A percentile compares a stretch with the other conserved stretches of the same genome.
Evolutionary conservation across 169 alveolate species (phyloP).

Genomic region (Plasmodium gonderi): DNA sequence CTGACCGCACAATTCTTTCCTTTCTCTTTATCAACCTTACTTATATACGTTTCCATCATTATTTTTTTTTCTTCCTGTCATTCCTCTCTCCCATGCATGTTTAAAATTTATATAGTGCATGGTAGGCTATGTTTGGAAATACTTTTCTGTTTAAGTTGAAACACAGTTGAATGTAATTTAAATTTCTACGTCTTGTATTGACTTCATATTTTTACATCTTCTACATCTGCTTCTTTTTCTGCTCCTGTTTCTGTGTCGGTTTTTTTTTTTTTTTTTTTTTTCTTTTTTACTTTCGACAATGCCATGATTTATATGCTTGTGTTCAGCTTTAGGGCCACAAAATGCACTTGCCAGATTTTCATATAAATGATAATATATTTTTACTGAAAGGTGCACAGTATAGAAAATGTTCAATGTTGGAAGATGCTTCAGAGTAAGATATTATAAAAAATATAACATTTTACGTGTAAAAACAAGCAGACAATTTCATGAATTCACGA

Average conservation of each 20-base stretch:
- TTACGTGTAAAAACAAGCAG: conserved; percentile 10
- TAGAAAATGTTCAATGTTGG: conserved; percentile 21
- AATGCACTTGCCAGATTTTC: not conserved
- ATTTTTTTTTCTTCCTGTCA: no score
- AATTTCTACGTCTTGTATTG: no score
- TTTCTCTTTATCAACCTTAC: no score
- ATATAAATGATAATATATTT: not conserved
- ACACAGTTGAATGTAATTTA: no score
- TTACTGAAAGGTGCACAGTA: not conserved
- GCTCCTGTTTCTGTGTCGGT: not conserved
- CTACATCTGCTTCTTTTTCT: not conserved
- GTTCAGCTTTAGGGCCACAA: not conserved
- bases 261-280: not conserved
- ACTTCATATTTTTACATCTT: no score
- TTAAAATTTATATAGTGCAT: no score
- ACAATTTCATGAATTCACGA: conserved; percentile 15
- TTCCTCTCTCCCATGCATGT: no score
- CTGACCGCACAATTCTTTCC: no score
- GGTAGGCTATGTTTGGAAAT: no score
- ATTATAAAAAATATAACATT: not conserved
- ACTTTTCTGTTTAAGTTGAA: no score
- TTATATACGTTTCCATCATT: no score
- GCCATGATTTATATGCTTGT: no score
- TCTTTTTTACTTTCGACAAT: not conserved
- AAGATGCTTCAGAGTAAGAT: conserved; percentile 9